Base-by-base conservation (phyloP, 225 moss, liverwort and hornwort genomes). In the Anthoceros angustus region DNA sequence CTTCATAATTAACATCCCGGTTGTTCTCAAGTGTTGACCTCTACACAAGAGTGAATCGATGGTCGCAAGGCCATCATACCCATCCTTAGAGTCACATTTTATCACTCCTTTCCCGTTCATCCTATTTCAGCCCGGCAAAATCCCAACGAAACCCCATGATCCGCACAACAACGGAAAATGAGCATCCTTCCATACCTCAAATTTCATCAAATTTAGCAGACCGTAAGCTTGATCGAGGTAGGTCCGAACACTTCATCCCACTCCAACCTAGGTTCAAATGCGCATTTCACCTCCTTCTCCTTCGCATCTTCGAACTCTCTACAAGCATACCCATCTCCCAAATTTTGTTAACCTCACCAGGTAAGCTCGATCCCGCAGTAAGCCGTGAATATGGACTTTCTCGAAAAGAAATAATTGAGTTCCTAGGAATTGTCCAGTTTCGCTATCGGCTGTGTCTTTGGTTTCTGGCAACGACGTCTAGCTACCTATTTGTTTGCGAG, bases 101-200 rank as follows among this genome's bases (percentile, higher is more conserved):
- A 43, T 12, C 43, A 43, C 12, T 12, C 43, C 48, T 26, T n/a
- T n/a, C n/a, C n/a, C n/a, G 2, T 32, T 5, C 2, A 64, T 32
- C 7, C 16, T 39, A 15, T 16, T 24, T 40, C 24, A 16, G 7
- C 64, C 26, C 15, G 5, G 15, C 24, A 40, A 61, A 74, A 74
- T 45, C 49, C 50, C 71, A 8, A 8, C 20, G n/a, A 8, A 62
- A 77, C 55, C 25, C 71, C 15, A 41, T 21, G 61, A 62, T 14
- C 40, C 12, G 21, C 26, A 46, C 69, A 18, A 63, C 0, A 41
- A 49, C 60, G 42, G 61, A n/a, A 62, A 12, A 38, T 16, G 40
- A 38, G 76, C 85, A n/a, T n/a, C n/a, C n/a, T n/a, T n/a, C n/a
- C n/a, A 76, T 68, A 95, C 88, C 82, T 91, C 74, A 95, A 83